Evolutionary conservation across 768 basidiomycete genomes (phyloP).

Genomic region (Russula ochroleuca): DNA sequence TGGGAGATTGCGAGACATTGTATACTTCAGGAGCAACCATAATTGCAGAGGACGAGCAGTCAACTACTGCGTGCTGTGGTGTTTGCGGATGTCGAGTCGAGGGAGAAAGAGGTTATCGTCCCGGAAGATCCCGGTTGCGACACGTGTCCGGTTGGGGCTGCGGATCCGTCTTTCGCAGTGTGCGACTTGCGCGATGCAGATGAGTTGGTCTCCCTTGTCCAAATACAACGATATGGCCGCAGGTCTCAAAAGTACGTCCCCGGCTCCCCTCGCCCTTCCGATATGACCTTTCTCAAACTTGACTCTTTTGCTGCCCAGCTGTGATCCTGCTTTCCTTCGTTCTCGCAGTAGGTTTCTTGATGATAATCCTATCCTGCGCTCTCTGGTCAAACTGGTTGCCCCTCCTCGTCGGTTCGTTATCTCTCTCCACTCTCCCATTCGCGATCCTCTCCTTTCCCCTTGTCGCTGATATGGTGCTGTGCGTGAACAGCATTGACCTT

Average conservation of each 20-base stretch:
- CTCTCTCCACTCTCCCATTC: not conserved
- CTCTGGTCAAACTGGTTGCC: slow-evolving; percentile 97
- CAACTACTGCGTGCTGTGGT: slow-evolving; percentile 58
- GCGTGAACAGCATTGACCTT: slow-evolving; percentile 76
- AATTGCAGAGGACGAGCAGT: slow-evolving; percentile 75
- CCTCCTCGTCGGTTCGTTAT: slow-evolving; percentile 73
- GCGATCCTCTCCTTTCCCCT: no score
- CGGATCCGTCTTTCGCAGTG: not conserved
- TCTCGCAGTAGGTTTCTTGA: slow-evolving; percentile 93
- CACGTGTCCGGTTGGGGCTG: not conserved
- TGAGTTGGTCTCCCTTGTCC: slow-evolving; percentile 5
- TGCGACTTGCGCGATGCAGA: slow-evolving; percentile 5
- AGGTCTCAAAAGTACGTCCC: slow-evolving; percentile 27
- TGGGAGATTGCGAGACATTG: slow-evolving; percentile 72
- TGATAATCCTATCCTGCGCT: slow-evolving; percentile 96
- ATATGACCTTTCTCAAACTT: not conserved
- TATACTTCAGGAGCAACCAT: slow-evolving; percentile 77
- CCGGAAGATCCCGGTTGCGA: not conserved
- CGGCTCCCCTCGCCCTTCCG: not conserved
- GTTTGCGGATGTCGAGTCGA: not conserved
- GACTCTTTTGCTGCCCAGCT: slow-evolving; percentile 47
- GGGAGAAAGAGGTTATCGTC: not conserved
- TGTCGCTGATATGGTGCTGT: not conserved
- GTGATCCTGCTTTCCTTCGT: slow-evolving; percentile 97
- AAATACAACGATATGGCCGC: slow-evolving; percentile 27